These are phyloP conservation scores for Pochonia chlamydosporia DNA, from an alignment of 2,329 filamentous ascomycete genomes.

Conservation along the genomic window DNA sequence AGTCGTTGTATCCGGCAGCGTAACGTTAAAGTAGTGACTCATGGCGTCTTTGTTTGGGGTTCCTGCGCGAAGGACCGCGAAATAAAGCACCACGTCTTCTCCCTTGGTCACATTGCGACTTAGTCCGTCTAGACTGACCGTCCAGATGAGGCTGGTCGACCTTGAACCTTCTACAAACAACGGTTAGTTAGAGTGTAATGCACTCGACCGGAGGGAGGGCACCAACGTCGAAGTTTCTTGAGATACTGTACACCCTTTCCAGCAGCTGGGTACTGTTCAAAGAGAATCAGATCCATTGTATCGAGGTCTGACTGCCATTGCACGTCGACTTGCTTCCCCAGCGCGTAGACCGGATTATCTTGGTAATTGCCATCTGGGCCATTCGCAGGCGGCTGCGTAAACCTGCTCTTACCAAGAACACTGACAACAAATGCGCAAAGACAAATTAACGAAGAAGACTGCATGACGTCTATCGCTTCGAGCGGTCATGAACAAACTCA, in stretches of 20 bases:
- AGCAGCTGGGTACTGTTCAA: too few relatives aligned
- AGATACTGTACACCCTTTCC: too few relatives aligned
- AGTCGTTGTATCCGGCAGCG: too few relatives aligned
- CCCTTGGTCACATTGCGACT: constrained; percentile 5
- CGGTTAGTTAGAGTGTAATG: constrained; percentile 1
- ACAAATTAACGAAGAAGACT: too few relatives aligned
- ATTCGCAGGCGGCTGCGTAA: not conserved
- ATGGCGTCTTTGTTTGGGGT: constrained; percentile 9
- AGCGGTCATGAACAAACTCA: too few relatives aligned
- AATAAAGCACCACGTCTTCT: constrained; percentile 15
- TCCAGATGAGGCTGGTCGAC: constrained; percentile 16
- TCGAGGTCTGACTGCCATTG: constrained; percentile 17
- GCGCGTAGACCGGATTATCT: constrained; percentile 17
- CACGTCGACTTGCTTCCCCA: constrained; percentile 17
- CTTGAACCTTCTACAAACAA: constrained; percentile 12
- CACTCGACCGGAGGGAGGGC: too few relatives aligned
- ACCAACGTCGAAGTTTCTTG: too few relatives aligned
- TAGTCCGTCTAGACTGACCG: constrained; percentile 13
- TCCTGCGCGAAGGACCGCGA: constrained; percentile 11
- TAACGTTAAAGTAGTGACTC: not conserved
- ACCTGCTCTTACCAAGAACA: too few relatives aligned
- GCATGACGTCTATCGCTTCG: too few relatives aligned
- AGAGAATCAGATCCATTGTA: constrained; percentile 2
- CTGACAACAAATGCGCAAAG: too few relatives aligned
- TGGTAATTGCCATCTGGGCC: constrained; percentile 9